These are phyloP conservation scores for Zea luxurians DNA, from an alignment of 176 grass and related monocot genomes.

Conservation along the genomic window DNA sequence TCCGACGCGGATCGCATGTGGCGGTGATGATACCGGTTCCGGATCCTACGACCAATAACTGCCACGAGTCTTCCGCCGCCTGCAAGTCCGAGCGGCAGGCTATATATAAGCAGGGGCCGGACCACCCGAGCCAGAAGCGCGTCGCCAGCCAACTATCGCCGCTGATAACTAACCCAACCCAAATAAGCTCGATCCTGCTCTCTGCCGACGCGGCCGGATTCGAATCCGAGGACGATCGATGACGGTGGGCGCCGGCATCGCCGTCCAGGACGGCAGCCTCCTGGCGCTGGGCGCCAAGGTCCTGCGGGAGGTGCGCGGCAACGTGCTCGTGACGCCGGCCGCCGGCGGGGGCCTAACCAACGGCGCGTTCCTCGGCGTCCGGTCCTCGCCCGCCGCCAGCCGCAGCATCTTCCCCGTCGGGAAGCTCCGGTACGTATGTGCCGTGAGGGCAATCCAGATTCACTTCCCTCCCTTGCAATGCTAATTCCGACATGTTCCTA, in stretches of 20 bases:
- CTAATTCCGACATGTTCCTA: not conserved
- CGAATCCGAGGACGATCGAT: constrained; percentile 28
- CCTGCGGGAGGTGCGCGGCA: constrained; percentile 52
- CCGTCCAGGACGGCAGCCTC: constrained; percentile 62
- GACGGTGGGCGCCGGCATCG: constrained; percentile 70
- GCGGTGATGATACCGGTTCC: not conserved
- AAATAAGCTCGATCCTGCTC: not conserved
- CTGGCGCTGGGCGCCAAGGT: constrained; percentile 53
- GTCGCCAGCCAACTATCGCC: not conserved
- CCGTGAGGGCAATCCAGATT: too few relatives aligned
- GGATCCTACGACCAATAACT: too few relatives aligned
- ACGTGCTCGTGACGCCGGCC: constrained; percentile 61
- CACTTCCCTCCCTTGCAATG: too few relatives aligned
- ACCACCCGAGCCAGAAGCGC: not conserved
- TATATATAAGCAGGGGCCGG: not conserved
- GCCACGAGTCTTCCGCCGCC: too few relatives aligned
- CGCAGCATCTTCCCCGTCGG: constrained; percentile 74
- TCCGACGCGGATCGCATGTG: constrained; percentile 34
- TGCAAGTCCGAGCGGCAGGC: too few relatives aligned
- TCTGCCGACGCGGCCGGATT: not conserved
- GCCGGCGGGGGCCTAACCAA: constrained; percentile 46
- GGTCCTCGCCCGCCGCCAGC: constrained; percentile 46
- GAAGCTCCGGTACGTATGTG: constrained; percentile 58
- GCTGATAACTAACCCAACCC: not conserved
- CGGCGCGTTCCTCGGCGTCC: constrained; percentile 71